Conservation (phyloP, 73 alveolate genomes). For the Effrenium voratum region DNA sequence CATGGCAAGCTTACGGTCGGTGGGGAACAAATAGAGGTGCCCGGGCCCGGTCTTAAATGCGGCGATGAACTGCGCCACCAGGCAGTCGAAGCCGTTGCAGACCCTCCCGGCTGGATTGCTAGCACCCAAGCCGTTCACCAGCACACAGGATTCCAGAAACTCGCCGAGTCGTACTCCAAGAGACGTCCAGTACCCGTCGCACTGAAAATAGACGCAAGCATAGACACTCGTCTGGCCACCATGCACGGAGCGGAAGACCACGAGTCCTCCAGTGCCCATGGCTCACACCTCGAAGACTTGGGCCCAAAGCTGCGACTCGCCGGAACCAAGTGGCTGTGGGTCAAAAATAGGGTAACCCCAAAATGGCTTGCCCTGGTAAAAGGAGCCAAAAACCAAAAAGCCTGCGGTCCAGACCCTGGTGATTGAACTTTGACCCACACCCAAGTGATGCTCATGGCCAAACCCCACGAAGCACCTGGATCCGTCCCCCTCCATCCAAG, state of each 20-base stretch:
- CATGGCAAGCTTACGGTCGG: background rate
- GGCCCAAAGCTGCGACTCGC: too few species aligned
- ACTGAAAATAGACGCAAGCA: background rate
- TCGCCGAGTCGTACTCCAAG: conserved; percentile 11
- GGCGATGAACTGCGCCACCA: conserved; percentile 61
- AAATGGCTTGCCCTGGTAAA: too few species aligned
- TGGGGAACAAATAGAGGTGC: background rate
- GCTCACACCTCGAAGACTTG: too few species aligned
- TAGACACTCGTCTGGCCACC: conserved; percentile 12
- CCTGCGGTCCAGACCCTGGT: too few species aligned
- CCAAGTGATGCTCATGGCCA: too few species aligned
- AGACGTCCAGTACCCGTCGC: background rate
- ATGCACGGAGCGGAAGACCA: conserved; percentile 3
- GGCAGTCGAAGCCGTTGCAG: conserved; percentile 56
- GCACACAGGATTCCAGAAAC: background rate
- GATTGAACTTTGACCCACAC: too few species aligned
- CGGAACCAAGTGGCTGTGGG: too few species aligned
- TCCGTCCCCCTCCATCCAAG: background rate
- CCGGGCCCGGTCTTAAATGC: conserved; percentile 37
- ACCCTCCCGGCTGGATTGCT: background rate
- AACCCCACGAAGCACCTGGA: background rate
- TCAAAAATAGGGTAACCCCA: too few species aligned
- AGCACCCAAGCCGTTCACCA: background rate
- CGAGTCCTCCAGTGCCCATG: conserved; percentile 79
- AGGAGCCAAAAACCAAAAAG: too few species aligned